phyloP scores from a whole-genome alignment of 805 yeast species.

The Ogataea pilisensis region DNA sequence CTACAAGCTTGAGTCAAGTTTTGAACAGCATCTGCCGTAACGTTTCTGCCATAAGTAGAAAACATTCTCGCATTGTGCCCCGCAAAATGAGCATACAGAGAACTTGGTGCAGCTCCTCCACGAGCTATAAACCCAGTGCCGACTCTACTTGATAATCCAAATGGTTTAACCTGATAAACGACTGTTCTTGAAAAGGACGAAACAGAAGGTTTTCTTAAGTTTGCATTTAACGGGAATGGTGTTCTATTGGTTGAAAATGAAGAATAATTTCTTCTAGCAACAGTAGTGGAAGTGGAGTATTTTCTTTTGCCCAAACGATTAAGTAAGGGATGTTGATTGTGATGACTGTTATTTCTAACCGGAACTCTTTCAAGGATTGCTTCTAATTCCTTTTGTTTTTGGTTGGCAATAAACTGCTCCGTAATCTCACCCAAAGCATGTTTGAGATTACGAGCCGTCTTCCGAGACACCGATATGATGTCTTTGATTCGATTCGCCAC shows the following conservation, averaged over 20 bases:
- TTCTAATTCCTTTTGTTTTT: constrained; percentile 29
- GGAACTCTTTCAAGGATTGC: constrained; percentile 36
- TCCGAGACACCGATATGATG: constrained; percentile 41
- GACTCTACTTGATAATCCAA: constrained; percentile 20
- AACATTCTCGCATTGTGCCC: constrained; percentile 36
- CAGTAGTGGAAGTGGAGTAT: constrained; percentile 26
- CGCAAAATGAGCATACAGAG: constrained; percentile 34
- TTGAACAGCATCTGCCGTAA: constrained; percentile 53
- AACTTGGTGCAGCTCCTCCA: constrained; percentile 25
- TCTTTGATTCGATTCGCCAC: constrained; percentile 37
- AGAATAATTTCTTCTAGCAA: constrained; percentile 13
- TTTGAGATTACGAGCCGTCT: constrained; percentile 43
- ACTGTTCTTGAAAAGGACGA: constrained; percentile 17
- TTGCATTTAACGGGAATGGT: constrained; percentile 2
- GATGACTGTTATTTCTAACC: constrained; percentile 28
- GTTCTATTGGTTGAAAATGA: constrained; percentile 12
- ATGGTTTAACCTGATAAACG: constrained; percentile 27
- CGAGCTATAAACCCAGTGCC: constrained; percentile 16
- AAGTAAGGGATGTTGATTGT: constrained; percentile 19
- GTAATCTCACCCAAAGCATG: constrained; percentile 46
- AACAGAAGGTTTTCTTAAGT: constrained; percentile 12
- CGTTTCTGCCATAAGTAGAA: constrained; percentile 33
- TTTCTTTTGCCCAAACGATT: constrained; percentile 20
- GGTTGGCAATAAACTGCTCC: constrained; percentile 28
- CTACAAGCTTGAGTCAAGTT: constrained; percentile 50